These are phyloP conservation scores for Trichophyton mentagrophytes DNA, from an alignment of 2,329 filamentous ascomycete genomes.

Conservation along the genomic window DNA sequence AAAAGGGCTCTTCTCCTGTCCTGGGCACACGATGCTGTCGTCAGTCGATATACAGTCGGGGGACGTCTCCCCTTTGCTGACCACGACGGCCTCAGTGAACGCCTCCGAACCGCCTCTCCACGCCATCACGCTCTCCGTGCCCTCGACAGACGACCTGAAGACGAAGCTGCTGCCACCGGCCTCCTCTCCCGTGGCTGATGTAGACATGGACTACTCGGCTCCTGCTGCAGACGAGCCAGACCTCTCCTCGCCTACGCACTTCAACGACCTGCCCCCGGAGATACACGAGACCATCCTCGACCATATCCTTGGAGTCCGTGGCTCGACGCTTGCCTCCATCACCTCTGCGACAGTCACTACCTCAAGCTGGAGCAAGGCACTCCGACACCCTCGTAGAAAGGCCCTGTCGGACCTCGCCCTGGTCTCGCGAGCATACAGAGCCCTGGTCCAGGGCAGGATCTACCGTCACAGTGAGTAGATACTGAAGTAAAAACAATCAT, in stretches of 20 bases:
- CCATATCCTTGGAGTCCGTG: constrained; percentile 55
- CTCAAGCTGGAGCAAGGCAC: constrained; percentile 7
- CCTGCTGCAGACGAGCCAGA: background rate
- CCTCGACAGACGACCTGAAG: background rate
- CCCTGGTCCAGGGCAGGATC: constrained; percentile 56
- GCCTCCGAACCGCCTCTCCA: background rate
- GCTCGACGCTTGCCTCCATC: constrained; percentile 32
- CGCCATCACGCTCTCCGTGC: background rate
- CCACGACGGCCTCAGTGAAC: background rate
- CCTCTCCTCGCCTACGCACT: constrained; percentile 7
- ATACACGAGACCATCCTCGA: constrained; percentile 62
- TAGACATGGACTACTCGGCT: background rate
- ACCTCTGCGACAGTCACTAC: constrained; percentile 3
- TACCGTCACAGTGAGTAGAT: constrained; percentile 48
- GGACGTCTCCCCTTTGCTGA: background rate
- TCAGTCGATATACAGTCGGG: background rate
- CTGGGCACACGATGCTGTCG: background rate
- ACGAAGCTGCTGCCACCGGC: background rate
- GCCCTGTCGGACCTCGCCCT: constrained; percentile 55
- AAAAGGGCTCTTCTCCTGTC: background rate
- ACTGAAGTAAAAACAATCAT: background rate
- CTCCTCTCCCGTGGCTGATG: background rate
- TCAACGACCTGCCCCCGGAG: constrained; percentile 48
- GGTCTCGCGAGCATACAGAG: constrained; percentile 48
- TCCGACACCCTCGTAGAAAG: constrained; percentile 52